Evolutionary conservation across 768 basidiomycete genomes (phyloP).

Genomic region (Kwoniella sp.): DNA sequence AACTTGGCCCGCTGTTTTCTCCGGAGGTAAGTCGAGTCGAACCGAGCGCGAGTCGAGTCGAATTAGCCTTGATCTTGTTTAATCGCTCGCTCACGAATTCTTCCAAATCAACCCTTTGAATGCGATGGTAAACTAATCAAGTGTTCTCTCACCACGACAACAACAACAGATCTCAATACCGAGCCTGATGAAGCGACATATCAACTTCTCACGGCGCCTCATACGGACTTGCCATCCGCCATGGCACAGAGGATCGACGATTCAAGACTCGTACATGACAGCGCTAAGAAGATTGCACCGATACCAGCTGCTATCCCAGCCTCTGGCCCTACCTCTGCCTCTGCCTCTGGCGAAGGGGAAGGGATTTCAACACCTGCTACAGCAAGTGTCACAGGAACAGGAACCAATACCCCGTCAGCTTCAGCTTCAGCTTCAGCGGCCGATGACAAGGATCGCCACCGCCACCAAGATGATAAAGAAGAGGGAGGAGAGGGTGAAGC

Average conservation of each 20-base stretch:
- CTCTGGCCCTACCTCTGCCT: too few relatives aligned
- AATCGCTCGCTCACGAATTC: too few relatives aligned
- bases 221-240: constrained; percentile 61
- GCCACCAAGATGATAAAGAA: constrained; percentile 54
- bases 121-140: too few relatives aligned
- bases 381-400: constrained; percentile 12
- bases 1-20: constrained; percentile 77
- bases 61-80: too few relatives aligned
- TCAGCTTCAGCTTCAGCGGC: too few relatives aligned
- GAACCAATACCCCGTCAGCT: constrained; percentile 48
- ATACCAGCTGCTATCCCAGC: background rate
- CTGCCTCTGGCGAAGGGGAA: background rate
- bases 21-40: constrained; percentile 75
- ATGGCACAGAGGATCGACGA: constrained; percentile 63
- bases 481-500: constrained; percentile 49
- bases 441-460: too few relatives aligned
- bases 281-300: constrained; percentile 42
- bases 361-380: constrained; percentile 30
- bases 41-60: too few relatives aligned
- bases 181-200: constrained; percentile 80
- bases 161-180: constrained; percentile 86
- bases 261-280: constrained; percentile 63
- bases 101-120: too few relatives aligned
- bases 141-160: too few relatives aligned
- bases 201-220: constrained; percentile 66